Evolutionary conservation across 495 filamentous ascomycete species (phyloP), one percentile per base, ranked within the genome.

Genomic region (Zalerion maritima): DNA sequence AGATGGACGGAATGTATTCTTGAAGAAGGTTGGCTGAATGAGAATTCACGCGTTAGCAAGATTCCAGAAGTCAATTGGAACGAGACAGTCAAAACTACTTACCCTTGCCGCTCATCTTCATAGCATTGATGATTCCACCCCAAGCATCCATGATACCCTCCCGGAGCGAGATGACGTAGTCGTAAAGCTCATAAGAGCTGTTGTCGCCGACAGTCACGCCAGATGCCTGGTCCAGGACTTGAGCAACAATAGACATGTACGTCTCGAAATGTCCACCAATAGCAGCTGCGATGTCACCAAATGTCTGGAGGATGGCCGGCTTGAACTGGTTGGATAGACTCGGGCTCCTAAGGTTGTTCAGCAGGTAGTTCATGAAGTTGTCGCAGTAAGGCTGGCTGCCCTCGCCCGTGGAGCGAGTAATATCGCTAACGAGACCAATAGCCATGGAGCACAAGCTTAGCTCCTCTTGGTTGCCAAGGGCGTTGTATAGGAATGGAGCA

Each of bases 131-230:
- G 26, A 87, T 85, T 43, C 89, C 89, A 47, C 81, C 85, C 83
- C 92, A 97, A 10, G 89, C 89, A 68, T 97, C 89, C 81, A 94
- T 93, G 34, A 96, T 93, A 43, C 87, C 89, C 49, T 97, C 89
- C 32, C 89, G 74, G 28, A 97, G 69, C 10, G 85, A 91, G 37
- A 91, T 70, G 37, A 97, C 73, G 46, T 97, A 97, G 52, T 96
- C 87, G 18, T 85, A 69, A 76, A 94, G 91, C 42, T 97, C 89
- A 34, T 82, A 84, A 18, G 67, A 62, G 21, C 74, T 73, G 42
- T 86, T 80, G 22, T 67, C 55, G 29, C 61, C 65, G 20, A 74
- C 68, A 6, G 77, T 78, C 21, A 96, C 81, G 11, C 62, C 69
- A 21, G 85, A 80, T 24, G 89, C 91, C 47, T 93, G 85, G 55